phyloP scores from a whole-genome alignment of 371 early-diverging fungal species.

The Mortierella sp. region DNA sequence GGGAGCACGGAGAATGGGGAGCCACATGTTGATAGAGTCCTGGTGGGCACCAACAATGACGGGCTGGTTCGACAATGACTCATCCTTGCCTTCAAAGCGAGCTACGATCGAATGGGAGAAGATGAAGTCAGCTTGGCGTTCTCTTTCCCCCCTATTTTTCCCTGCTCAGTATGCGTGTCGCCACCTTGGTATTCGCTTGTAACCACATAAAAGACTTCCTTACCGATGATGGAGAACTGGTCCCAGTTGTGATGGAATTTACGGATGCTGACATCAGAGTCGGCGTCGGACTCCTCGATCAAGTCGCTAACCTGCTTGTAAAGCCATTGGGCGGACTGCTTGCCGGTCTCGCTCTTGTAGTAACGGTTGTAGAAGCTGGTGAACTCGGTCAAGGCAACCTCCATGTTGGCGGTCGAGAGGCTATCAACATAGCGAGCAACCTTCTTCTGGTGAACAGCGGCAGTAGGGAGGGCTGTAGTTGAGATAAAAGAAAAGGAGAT shows the following conservation, averaged over 20 bases:
- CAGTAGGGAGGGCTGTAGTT: slow-evolving; percentile 62
- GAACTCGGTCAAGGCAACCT: slow-evolving; percentile 74
- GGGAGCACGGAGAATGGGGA: slow-evolving; percentile 72
- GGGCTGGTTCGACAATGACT: slow-evolving; percentile 67
- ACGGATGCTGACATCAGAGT: slow-evolving; percentile 74
- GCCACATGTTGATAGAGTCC: slow-evolving; percentile 91
- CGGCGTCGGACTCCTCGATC: slow-evolving; percentile 57
- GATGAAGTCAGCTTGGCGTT: slow-evolving; percentile 52
- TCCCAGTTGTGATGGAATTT: slow-evolving; percentile 81
- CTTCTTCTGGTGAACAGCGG: slow-evolving; percentile 63
- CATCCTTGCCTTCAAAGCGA: slow-evolving; percentile 76
- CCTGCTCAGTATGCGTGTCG: background rate
- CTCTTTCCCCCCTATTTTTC: background rate
- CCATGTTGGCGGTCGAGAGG: slow-evolving; percentile 76
- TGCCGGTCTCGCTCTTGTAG: slow-evolving; percentile 84
- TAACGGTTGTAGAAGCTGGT: slow-evolving; percentile 91
- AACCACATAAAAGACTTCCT: background rate
- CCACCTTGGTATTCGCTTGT: background rate
- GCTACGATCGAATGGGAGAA: slow-evolving; percentile 64
- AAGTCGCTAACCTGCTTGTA: slow-evolving; percentile 69
- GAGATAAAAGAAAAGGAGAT: slow-evolving; percentile 6
- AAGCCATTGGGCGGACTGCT: slow-evolving; percentile 85
- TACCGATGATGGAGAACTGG: slow-evolving; percentile 73
- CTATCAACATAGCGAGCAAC: slow-evolving; percentile 68
- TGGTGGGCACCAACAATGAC: slow-evolving; percentile 94